phyloP scores from a whole-genome alignment of 2,329 filamentous ascomycete genomes.

The Fusarium nurragi region DNA sequence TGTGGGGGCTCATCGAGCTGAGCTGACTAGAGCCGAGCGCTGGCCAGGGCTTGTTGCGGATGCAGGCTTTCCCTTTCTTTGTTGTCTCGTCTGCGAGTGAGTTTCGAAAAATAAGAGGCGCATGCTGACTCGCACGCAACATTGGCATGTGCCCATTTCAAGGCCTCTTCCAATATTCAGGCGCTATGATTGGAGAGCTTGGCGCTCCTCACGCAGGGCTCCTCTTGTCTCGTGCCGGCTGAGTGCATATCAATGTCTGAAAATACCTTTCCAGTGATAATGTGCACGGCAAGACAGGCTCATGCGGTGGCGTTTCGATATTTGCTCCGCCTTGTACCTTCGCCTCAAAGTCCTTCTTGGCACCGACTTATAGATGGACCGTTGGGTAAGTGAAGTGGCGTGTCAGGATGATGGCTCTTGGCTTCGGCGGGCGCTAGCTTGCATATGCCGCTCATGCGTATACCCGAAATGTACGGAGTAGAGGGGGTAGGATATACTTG shows the following conservation, averaged over 20 bases:
- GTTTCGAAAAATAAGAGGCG: conserved; percentile 17
- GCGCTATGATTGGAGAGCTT: conserved; percentile 25
- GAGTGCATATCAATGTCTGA: conserved; percentile 22
- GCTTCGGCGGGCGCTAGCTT: conserved; percentile 42
- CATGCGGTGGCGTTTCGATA: not conserved
- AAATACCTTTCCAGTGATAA: conserved; percentile 4
- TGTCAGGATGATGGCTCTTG: conserved; percentile 38
- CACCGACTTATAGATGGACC: not conserved
- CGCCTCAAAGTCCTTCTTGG: conserved; percentile 18
- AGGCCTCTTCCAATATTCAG: not conserved
- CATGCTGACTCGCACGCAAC: conserved; percentile 17
- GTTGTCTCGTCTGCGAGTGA: conserved; percentile 13
- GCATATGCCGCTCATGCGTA: not conserved
- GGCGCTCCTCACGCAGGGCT: conserved; percentile 1
- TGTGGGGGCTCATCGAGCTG: conserved; percentile 15
- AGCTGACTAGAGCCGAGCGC: conserved; percentile 3
- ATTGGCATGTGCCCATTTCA: conserved; percentile 18
- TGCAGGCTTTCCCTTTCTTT: not conserved
- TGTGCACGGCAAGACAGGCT: not conserved
- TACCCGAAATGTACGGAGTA: not conserved
- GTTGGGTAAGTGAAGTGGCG: conserved; percentile 26
- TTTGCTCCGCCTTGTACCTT: conserved; percentile 12
- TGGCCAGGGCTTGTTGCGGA: conserved; percentile 4
- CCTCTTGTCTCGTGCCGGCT: not conserved
- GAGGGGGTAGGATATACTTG: conserved; percentile 42